Evolutionary conservation across 2,329 filamentous ascomycete genomes (phyloP), one percentile per base, ranked within the genome.

Genomic region (Sarocladium strictum): DNA sequence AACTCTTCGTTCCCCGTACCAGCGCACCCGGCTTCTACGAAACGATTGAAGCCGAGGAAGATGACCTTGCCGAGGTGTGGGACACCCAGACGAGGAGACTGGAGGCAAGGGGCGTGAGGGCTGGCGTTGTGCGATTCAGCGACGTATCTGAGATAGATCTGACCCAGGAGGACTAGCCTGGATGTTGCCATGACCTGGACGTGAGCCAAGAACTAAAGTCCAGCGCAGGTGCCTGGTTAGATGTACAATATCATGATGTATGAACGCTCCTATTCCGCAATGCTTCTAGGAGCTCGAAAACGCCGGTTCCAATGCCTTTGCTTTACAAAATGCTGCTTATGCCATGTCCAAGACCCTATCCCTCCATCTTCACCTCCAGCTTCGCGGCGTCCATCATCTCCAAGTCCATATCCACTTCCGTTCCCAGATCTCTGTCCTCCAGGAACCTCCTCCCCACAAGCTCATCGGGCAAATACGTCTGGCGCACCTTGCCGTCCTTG

Each of bases 391-490:
- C 67, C 50, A 58, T 64, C 71, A 74, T 75, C 53, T 68, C 70
- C 62, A 87, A 61, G 59, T 89, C 87, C 27, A 82, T 80, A 70
- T 99, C 94, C 21, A 93, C 69, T 62, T 87, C 83, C 0, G 80
- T 86, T 1, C 93, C 93, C 55, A 99, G 67, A 69, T 97, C 88
- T 40, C 77, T 73, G 3, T 91, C 84, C 64, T 95, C 90, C 35
- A 97, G 69, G 64, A 97, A 97, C 19, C 64, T 75, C 49, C 87
- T 78, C 0, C 86, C 90, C 33, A 75, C 68, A 7, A 99, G 69
- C 54, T 81, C 80, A 11, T 90, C 86, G 0, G 94, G 94, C n/a
- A 99, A 70, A 69, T 97, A 99, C 23, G 92, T 87, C 72, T 99
- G 94, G 59, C 76, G 80, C 1, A 97, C 93, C 61, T 75, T 82